Evolutionary conservation across 192 early-diverging fungal species (phyloP), one percentile per base, ranked within the genome.

Genomic region (Blastocladiella britannica): DNA sequence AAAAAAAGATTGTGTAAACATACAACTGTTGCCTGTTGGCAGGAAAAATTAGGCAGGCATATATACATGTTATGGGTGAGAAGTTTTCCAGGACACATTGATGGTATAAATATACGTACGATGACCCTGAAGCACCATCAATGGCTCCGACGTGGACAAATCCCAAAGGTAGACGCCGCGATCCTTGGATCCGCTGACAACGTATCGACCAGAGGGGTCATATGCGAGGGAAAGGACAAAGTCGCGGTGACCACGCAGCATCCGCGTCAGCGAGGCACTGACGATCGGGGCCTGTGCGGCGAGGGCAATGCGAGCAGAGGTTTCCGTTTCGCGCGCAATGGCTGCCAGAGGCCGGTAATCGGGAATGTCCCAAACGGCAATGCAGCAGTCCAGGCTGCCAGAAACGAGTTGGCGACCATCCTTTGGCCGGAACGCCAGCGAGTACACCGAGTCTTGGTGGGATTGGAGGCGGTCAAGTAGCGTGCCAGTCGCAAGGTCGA

Each of bases 161-260:
- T 93, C 88, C 93, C 91, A 93, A 63, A 96, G 89, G 57, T 87
- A 88, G 53, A 98, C 89, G 18, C 76, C 77, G 58, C 90, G 81
- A 66, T 94, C 91, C 66, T 97, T 92, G 65, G 83, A 85, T 30
- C 88, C 87, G 59, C 85, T 85, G 22, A 92, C 85, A 15, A 93
- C 80, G 88, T 88, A 96, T 63, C 87, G 81, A 53, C 79, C 84
- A 64, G 83, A 81, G 0, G 84, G 79, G 43, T 83, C 81, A 52
- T 79, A 86, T 0, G 87, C 91, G 8, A 98, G 93, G 0, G 88
- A 91, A 26, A 98, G 75, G 15, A 98, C 93, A 86, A 91, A 98
- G 71, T 98, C 93, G 68, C 83, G 73, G 59, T 89, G 86, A n/a
- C 85, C 83, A 15, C 60, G 52, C 25, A 74, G 65, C 25, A 62